Evolutionary conservation across 176 grass and related monocot genomes (phyloP), one percentile per base, ranked within the genome.

Genomic region (Tillandsia fasciculata): DNA sequence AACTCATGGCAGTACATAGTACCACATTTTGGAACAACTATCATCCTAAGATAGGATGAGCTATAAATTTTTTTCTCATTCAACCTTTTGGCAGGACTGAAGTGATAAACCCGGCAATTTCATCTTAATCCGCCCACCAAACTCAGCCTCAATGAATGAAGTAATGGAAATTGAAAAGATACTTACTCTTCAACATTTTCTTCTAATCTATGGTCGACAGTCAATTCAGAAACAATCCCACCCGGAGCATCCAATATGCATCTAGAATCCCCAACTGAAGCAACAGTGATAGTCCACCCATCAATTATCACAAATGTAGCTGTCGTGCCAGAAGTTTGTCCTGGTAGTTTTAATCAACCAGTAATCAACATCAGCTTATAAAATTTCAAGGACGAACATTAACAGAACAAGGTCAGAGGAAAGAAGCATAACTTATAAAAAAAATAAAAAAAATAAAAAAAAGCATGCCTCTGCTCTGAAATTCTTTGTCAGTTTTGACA

Each of bases 121-220:
- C 12, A 61, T 5, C 56, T 61, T 10, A 61, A 9, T 61, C 2
- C 56, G 1, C 56, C 15, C 15, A 61, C 11, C 15, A 20, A 61
- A 61, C 15, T 8, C 14, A 59, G 1, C 56, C 8, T 61, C 22
- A 9, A 23, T 9, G 22, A 20, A 61, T 61, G 22, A 20, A 61
- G 56, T 56, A 5, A 56, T 7, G 15, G 52, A 56, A n/a, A 56
- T n/a, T 56, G 52, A 56, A 56, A 42, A 54, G 66, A 50, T 73
- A 91, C 88, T 64, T 74, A 96, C 92, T 96, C 92, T 80, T 91
- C 92, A n/a, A 78, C 64, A 85, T 96, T 96, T 86, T 91, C 92
- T 85, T 96, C 92, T 78, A 96, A 76, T 53, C 92, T 80, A 71
- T 96, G 92, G 77, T 96, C 92, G 57, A 91, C 92, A 27, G 92